phyloP scores from a whole-genome alignment of 768 basidiomycete species.

The Suillus weaverae region DNA sequence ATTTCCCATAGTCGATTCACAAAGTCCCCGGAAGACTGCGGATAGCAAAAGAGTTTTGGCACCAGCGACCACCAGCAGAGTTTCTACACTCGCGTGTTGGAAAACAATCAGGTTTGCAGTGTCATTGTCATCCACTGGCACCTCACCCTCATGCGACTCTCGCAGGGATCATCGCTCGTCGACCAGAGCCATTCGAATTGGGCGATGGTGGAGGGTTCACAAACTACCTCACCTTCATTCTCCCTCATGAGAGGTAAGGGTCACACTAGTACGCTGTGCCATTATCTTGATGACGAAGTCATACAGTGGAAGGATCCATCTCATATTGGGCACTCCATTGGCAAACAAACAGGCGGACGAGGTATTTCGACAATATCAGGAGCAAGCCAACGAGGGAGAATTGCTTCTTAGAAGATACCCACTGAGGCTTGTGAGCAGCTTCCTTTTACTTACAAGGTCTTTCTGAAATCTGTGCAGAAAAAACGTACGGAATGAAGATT shows the following conservation, averaged over 20 bases:
- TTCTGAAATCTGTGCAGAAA: slow-evolving; percentile 46
- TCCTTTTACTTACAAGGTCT: slow-evolving; percentile 4
- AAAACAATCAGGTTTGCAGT: slow-evolving; percentile 29
- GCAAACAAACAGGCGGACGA: slow-evolving; percentile 46
- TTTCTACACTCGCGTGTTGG: slow-evolving; percentile 30
- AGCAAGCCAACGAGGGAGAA: slow-evolving; percentile 53
- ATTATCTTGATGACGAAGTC: background rate
- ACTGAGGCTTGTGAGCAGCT: slow-evolving; percentile 54
- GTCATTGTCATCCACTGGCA: background rate
- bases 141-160: background rate
- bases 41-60: slow-evolving; percentile 40
- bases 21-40: slow-evolving; percentile 23
- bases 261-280: background rate
- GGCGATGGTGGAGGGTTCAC: slow-evolving; percentile 24
- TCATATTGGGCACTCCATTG: slow-evolving; percentile 42
- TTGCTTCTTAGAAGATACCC: slow-evolving; percentile 74
- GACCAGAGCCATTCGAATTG: slow-evolving; percentile 20
- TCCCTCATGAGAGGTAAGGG: slow-evolving; percentile 48
- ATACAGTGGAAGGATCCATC: slow-evolving; percentile 61
- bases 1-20: slow-evolving; percentile 16
- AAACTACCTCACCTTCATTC: slow-evolving; percentile 46
- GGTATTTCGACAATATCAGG: slow-evolving; percentile 68
- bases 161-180: slow-evolving; percentile 21
- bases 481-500: slow-evolving; percentile 47
- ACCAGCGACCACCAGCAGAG: slow-evolving; percentile 24